These are phyloP conservation scores for Xylaria flabelliformis DNA, from an alignment of 495 filamentous ascomycete species.

Conservation along the genomic window DNA sequence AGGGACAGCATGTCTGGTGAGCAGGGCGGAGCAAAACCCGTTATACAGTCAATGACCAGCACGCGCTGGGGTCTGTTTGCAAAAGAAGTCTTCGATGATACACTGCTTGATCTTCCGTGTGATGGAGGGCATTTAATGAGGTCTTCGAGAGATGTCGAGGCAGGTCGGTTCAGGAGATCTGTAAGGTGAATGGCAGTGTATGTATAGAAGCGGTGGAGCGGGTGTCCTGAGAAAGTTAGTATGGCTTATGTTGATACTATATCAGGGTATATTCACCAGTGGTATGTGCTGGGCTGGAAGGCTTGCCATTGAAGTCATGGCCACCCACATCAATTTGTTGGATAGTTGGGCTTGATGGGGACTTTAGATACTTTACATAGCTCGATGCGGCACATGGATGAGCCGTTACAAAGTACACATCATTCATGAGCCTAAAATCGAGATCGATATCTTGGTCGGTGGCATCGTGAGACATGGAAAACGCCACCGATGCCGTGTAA, in stretches of 20 bases:
- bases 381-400: slow-evolving; percentile 67
- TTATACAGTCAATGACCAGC: slow-evolving; percentile 62
- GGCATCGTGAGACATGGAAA: slow-evolving; percentile 53
- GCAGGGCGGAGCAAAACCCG: slow-evolving; percentile 50
- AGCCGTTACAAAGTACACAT: slow-evolving; percentile 70
- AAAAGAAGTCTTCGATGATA: slow-evolving; percentile 36
- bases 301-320: slow-evolving; percentile 47
- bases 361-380: slow-evolving; percentile 56
- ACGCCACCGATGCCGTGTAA: slow-evolving; percentile 59
- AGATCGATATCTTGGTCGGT: slow-evolving; percentile 46
- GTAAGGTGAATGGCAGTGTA: slow-evolving; percentile 63
- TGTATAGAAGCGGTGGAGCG: slow-evolving; percentile 65
- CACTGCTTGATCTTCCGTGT: slow-evolving; percentile 34
- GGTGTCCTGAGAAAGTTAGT: slow-evolving; percentile 59
- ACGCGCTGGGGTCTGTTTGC: slow-evolving; percentile 48
- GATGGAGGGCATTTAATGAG: slow-evolving; percentile 39
- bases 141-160: slow-evolving; percentile 48
- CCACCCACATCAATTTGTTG: slow-evolving; percentile 57
- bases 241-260: neutral
- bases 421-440: slow-evolving; percentile 60
- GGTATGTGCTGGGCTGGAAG: slow-evolving; percentile 46
- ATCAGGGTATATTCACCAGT: slow-evolving; percentile 41
- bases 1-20: slow-evolving; percentile 40
- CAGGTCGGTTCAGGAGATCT: slow-evolving; percentile 53
- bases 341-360: slow-evolving; percentile 56